Base-by-base conservation (phyloP, 2,329 filamentous ascomycete species). In the Rachicladosporium sp. region DNA sequence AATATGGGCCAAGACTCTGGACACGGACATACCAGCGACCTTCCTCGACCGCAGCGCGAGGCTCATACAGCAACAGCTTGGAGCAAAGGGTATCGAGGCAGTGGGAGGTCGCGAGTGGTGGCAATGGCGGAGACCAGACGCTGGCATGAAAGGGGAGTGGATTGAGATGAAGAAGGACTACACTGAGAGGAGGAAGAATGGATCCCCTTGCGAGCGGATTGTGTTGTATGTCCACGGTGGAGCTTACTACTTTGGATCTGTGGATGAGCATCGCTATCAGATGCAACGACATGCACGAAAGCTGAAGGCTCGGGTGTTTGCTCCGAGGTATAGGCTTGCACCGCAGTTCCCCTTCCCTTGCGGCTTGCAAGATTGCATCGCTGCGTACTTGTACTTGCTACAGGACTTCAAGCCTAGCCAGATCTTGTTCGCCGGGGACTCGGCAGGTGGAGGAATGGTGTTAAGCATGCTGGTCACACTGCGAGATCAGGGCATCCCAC, bases 231-330 rank as follows among this genome's bases (percentile, higher is more conserved):
- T 96, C 13, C 91, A 96, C 55, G 91, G 91, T 10, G 89, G 89
- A 5, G 89, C 83, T 12, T 96, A 94, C 63, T 98, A 80, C 63
- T 96, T 98, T 58, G 89, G 91, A 9, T 93, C 86, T 51, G 80
- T 95, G 30, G 88, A 95, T 56, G 88, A 93, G 60, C 91, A 96
- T 66, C 79, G 91, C n/a, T 96, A 96, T 63, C 89, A 96, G 69
- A 78, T 98, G 71, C 91, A 98, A 62, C 74, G 89, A 35, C 88
- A 96, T 70, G 91, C 91, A 19, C 74, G 91, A 39, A 96, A 96
- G 64, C 71, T 98, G 44, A 87, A 91, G 61, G 89, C 87, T 11
- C 74, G 87, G 40, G 82, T 95, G 5, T 78, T 96, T 59, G 87
- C 89, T 49, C 71, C 89, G 4, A 70, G 78, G 45, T 98, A 96